Evolutionary conservation across 345 rosid genomes (phyloP).

Genomic region (Arabis alpina): DNA sequence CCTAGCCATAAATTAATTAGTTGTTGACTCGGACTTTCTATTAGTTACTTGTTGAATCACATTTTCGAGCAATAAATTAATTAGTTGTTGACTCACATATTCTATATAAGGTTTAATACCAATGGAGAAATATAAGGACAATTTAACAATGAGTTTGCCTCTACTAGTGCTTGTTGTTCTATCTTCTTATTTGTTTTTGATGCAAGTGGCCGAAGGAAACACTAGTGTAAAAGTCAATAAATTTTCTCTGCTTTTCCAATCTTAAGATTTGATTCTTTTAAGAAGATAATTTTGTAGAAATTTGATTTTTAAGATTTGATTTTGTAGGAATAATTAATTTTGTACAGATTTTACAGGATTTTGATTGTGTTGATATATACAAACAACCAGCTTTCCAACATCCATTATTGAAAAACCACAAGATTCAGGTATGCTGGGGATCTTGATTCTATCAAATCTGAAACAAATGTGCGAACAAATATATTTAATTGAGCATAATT

Average conservation of each 20-base stretch:
- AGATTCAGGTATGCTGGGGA: constrained; percentile 19
- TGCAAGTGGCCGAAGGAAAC: neutral
- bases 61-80: neutral
- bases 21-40: too few species aligned
- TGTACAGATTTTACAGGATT: neutral
- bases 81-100: neutral
- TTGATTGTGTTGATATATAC: constrained; percentile 29
- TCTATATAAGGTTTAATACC: neutral
- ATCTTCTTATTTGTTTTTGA: neutral
- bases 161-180: neutral
- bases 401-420: constrained; percentile 25
- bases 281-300: neutral
- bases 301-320: neutral
- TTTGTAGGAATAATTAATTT: neutral
- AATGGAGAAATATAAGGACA: neutral
- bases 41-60: too few species aligned
- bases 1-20: too few species aligned
- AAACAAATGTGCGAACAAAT: neutral
- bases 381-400: constrained; percentile 38
- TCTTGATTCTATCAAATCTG: too few species aligned
- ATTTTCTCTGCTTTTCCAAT: neutral
- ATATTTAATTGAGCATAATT: neutral
- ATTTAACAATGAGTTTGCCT: constrained; percentile 7
- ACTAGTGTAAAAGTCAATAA: neutral
- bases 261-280: neutral